These are phyloP conservation scores for Vicia villosa DNA, from an alignment of 306 rosid species.

Conservation along the genomic window DNA sequence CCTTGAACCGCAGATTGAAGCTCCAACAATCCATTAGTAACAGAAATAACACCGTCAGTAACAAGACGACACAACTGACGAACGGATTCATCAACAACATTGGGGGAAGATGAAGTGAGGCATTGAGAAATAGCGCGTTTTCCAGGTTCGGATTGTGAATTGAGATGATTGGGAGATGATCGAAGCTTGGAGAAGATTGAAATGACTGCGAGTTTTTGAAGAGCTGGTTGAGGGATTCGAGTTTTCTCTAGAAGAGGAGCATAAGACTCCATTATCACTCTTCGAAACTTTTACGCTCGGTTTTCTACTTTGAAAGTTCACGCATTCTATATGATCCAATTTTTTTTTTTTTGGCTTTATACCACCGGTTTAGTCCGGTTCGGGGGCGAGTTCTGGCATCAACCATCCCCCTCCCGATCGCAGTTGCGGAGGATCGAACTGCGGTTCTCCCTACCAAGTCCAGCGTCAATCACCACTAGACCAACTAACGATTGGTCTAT, in stretches of 20 bases:
- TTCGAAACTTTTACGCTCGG: background rate
- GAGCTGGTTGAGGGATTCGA: slow-evolving; percentile 81
- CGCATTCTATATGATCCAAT: too few relatives aligned
- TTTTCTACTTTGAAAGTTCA: too few relatives aligned
- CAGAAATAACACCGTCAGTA: slow-evolving; percentile 47
- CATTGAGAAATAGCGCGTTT: slow-evolving; percentile 71
- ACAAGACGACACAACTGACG: slow-evolving; percentile 87
- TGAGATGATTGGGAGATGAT: slow-evolving; percentile 60
- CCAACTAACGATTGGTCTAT: too few relatives aligned
- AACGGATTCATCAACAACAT: slow-evolving; percentile 80
- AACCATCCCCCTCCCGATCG: too few relatives aligned
- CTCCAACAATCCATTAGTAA: slow-evolving; percentile 62
- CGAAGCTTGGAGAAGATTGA: slow-evolving; percentile 90
- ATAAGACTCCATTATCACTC: slow-evolving; percentile 57
- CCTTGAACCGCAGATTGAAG: slow-evolving; percentile 83
- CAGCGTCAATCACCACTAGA: too few relatives aligned
- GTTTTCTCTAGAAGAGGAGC: slow-evolving; percentile 61
- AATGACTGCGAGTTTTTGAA: slow-evolving; percentile 76
- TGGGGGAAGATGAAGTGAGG: slow-evolving; percentile 61
- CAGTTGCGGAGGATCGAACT: too few relatives aligned
- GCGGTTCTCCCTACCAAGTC: too few relatives aligned
- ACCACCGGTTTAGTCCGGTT: too few relatives aligned
- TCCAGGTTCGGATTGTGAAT: slow-evolving; percentile 78
- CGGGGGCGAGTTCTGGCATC: too few relatives aligned
- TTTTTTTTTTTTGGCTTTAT: too few relatives aligned